Evolutionary conservation across 2,329 filamentous ascomycete species (phyloP).

Genomic region (Microsporum ferrugineum): DNA sequence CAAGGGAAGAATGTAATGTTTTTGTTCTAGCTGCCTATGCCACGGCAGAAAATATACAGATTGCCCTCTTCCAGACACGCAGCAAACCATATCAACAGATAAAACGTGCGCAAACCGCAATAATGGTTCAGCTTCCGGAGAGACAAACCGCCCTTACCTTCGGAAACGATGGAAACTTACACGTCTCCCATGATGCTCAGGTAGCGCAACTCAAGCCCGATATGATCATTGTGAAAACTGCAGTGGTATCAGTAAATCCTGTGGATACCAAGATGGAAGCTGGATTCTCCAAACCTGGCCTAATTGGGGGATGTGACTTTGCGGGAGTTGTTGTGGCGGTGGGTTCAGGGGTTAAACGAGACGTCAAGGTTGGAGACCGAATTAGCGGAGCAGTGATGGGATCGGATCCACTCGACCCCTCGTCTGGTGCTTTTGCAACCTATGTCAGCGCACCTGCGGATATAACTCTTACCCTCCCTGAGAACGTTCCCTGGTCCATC

Average conservation of each 20-base stretch:
- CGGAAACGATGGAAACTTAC: background rate
- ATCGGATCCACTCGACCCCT: conserved; percentile 19
- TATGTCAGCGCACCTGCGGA: conserved; percentile 24
- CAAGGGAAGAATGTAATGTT: background rate
- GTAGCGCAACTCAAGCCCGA: background rate
- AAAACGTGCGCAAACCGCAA: background rate
- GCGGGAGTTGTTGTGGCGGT: conserved; percentile 10
- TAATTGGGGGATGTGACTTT: conserved; percentile 13
- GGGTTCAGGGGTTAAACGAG: conserved; percentile 6
- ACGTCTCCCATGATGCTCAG: background rate
- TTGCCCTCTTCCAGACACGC: background rate
- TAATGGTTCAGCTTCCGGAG: background rate
- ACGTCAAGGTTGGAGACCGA: conserved; percentile 23
- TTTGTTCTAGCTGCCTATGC: background rate
- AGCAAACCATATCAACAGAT: background rate
- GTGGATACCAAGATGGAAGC: conserved; percentile 19
- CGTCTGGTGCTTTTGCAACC: conserved; percentile 28
- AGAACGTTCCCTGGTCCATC: conserved; percentile 21
- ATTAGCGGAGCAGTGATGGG: conserved; percentile 27
- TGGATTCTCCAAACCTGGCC: conserved; percentile 13
- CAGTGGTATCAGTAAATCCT: conserved; percentile 18
- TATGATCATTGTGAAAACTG: conserved; percentile 12
- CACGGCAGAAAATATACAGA: background rate
- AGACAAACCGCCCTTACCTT: background rate
- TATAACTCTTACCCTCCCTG: conserved; percentile 23